phyloP scores from a whole-genome alignment of 257 asterid genomes.

The Anisodus acutangulus region DNA sequence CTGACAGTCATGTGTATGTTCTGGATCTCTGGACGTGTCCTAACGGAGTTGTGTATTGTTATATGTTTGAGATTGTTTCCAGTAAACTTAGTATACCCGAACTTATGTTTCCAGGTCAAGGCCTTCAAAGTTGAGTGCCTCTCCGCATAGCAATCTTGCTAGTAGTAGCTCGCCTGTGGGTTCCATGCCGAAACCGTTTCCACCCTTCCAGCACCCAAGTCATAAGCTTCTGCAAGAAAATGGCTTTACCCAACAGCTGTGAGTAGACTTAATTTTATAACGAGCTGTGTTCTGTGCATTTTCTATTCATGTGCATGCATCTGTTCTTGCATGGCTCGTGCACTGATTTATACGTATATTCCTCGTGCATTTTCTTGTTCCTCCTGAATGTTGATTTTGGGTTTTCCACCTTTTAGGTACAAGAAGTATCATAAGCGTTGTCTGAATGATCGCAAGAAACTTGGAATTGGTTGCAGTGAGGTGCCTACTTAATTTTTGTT shows the following conservation, averaged over 20 bases:
- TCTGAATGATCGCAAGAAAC: slow-evolving; percentile 75
- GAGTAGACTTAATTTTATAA: slow-evolving; percentile 45
- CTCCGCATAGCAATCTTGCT: slow-evolving; percentile 63
- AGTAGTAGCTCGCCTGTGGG: slow-evolving; percentile 85
- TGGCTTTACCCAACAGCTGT: slow-evolving; percentile 94
- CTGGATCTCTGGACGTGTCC: background rate
- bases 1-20: slow-evolving; percentile 78
- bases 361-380: background rate
- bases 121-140: slow-evolving; percentile 72
- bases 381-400: slow-evolving; percentile 28
- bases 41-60: background rate
- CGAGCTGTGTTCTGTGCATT: slow-evolving; percentile 14
- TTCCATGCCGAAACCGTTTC: slow-evolving; percentile 80
- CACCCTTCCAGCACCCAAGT: slow-evolving; percentile 88
- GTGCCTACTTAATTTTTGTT: slow-evolving; percentile 43
- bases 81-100: slow-evolving; percentile 28
- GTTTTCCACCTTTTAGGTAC: slow-evolving; percentile 58
- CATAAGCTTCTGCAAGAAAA: slow-evolving; percentile 89
- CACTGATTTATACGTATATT: slow-evolving; percentile 2
- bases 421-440: slow-evolving; percentile 78
- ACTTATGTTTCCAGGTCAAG: slow-evolving; percentile 52
- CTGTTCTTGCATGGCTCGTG: background rate
- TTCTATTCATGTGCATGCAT: slow-evolving; percentile 23
- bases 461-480: slow-evolving; percentile 97
- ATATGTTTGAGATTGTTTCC: slow-evolving; percentile 18